Evolutionary conservation across 2,329 filamentous ascomycete species (phyloP), one percentile per base, ranked within the genome.

Genomic region (Aspergillus novoparasiticus): DNA sequence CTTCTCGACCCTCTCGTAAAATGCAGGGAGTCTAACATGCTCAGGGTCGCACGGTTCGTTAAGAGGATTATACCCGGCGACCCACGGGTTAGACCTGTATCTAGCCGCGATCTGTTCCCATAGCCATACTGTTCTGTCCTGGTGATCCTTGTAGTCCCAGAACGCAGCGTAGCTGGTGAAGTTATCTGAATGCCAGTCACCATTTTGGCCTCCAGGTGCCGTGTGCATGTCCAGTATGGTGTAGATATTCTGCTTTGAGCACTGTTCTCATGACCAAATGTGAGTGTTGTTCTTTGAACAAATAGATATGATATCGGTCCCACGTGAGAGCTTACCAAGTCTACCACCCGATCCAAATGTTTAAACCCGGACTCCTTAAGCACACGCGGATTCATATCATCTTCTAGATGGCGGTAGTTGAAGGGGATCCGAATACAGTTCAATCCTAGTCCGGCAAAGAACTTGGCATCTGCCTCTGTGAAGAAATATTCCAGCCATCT

Each of bases 401-500:
- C 80, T 61, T 82, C 80, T 58, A 84, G 81, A 69, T 83, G 81
- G 0, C 83, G 82, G 68, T 88, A 87, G 70, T 88, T 89, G 74
- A 89, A 87, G 0, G 86, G 86, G 3, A 89, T 74, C 0, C 86
- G 81, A 3, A 88, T 77, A 69, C 84, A 88, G 71, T 88, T 88
- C 23, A 88, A 74, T 0, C 84, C 84, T 2, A 86, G 70, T 0
- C 78, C 83, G 1, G 84, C 82, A 66, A 87, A 86, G 73, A 86
- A 88, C 36, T 82, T 81, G 23, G 86, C 86, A 63, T 89, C 87
- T 0, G 79, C 77, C 19, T 85, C 84, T 8, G 82, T 84, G 73
- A 88, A 89, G 79, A 87, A 88, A 68, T 87, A 83, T 59, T 86
- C 78, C 0, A 86, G 72, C 68, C 83, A 83, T 64, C 81, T 82